Base-by-base conservation (phyloP, 1,139 yeast genomes). In the Komagataea norvegica region DNA sequence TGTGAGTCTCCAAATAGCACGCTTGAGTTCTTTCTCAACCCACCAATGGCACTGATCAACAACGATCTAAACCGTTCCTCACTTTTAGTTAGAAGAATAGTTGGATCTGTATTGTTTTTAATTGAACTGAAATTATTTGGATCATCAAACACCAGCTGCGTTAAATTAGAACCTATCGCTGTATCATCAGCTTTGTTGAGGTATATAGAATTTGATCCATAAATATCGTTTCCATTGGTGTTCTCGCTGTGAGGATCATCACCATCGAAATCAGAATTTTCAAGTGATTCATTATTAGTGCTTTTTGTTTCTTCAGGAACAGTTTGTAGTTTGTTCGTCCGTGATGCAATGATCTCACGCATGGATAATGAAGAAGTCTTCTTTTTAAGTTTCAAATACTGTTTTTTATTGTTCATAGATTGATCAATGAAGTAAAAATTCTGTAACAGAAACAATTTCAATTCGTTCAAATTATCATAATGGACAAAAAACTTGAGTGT, bases 41-140 rank as follows among this genome's bases (percentile, higher is more conserved):
- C 79, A 20, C 78, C 78, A 21, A 72, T 62, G 1, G 78, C 76
- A 13, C 74, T 62, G 23, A 72, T 56, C 25, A 72, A 50, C 11
- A 67, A 50, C 21, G 59, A 41, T 35, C 46, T 29, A 16, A 32
- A 26, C 5, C 19, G 11, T 3, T 27, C 22, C 11, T 13, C 29
- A 17, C 23, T 25, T 14, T 42, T 41, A 17, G 58, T 51, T 3
- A 54, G 28, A 14, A 62, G 38, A 40, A 62, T 59, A 8, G 70
- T 70, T 1, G 72, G 72, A 33, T 64, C 70, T 4, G 56, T 47
- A 15, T 54, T 55, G 8, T 54, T 46, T 27, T 54, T 60, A 20
- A 65, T 60, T 10, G 59, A 57, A 20, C 50, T 50, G 34, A 59
- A 54, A 36, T 51, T 59, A 31, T 52, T 60, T 17, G 63, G 60